A percentile compares a stretch with the other conserved stretches of the same genome.
Evolutionary conservation across 495 filamentous ascomycete species (phyloP).

Genomic region (Penicillium tannophilum): DNA sequence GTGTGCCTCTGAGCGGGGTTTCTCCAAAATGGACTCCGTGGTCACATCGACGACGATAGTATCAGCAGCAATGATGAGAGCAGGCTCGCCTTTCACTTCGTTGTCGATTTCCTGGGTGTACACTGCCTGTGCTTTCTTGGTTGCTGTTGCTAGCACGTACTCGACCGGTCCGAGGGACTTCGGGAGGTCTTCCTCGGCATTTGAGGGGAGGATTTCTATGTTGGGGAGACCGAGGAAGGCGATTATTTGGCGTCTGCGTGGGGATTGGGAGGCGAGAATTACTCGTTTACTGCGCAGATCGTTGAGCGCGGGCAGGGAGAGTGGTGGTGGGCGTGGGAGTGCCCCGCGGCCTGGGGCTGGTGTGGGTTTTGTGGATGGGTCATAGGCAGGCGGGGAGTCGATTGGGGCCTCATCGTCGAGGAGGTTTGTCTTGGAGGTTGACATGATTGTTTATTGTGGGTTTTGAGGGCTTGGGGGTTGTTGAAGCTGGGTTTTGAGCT

Average conservation of each 20-base stretch:
- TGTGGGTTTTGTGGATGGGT: slow-evolving; percentile 20
- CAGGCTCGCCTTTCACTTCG: slow-evolving; percentile 65
- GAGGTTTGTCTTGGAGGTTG: slow-evolving; percentile 38
- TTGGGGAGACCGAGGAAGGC: slow-evolving; percentile 68
- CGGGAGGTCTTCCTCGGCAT: slow-evolving; percentile 76
- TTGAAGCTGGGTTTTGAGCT: slow-evolving; percentile 3
- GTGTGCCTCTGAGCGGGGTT: slow-evolving; percentile 76
- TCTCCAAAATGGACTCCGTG: slow-evolving; percentile 79
- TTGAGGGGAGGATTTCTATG: slow-evolving; percentile 82
- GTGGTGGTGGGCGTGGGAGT: slow-evolving; percentile 58
- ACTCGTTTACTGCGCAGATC: slow-evolving; percentile 71
- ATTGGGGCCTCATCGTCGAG: slow-evolving; percentile 24
- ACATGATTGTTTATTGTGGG: slow-evolving; percentile 26
- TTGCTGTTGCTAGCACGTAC: slow-evolving; percentile 88
- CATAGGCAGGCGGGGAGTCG: slow-evolving; percentile 43
- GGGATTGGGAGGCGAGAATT: slow-evolving; percentile 86
- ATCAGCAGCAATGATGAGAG: slow-evolving; percentile 86
- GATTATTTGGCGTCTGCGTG: slow-evolving; percentile 79
- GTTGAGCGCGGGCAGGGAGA: slow-evolving; percentile 76
- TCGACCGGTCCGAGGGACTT: slow-evolving; percentile 82
- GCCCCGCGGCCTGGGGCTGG: slow-evolving; percentile 22
- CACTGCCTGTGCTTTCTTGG: slow-evolving; percentile 75
- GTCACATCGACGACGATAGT: slow-evolving; percentile 75
- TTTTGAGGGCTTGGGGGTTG: slow-evolving; percentile 10
- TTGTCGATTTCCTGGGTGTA: slow-evolving; percentile 70